Evolutionary conservation across 805 yeast species (phyloP).

Genomic region (Kregervanrija pseudodelftensis): DNA sequence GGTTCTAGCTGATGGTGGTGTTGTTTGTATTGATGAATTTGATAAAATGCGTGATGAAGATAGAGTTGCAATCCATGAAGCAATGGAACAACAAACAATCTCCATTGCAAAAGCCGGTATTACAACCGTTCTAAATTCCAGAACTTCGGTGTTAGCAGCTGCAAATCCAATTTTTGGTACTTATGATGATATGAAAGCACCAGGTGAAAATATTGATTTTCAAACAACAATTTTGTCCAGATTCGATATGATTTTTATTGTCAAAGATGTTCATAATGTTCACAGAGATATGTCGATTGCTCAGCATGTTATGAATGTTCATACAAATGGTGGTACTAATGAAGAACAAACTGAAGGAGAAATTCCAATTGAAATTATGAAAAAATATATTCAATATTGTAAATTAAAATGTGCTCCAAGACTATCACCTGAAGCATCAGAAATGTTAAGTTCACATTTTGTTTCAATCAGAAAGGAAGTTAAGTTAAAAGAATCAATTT

Average conservation of each 20-base stretch:
- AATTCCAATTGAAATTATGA: conserved; percentile 85
- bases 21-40: conserved; percentile 97
- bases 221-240: conserved; percentile 95
- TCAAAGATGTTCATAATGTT: conserved; percentile 90
- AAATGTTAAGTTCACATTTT: conserved; percentile 83
- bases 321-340: conserved; percentile 60
- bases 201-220: conserved; percentile 97
- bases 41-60: conserved; percentile 99
- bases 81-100: conserved; percentile 99
- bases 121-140: conserved; percentile 89
- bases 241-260: conserved; percentile 97
- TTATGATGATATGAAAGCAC: conserved; percentile 91
- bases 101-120: conserved; percentile 99
- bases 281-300: conserved; percentile 85
- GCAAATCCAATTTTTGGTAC: conserved; percentile 97
- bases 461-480: conserved; percentile 83
- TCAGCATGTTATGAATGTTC: conserved; percentile 89
- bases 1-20: conserved; percentile 99
- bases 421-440: conserved; percentile 81
- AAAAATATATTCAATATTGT: conserved; percentile 85
- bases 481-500: conserved; percentile 69
- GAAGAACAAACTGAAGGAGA: conserved; percentile 63
- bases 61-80: conserved; percentile 98
- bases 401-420: conserved; percentile 90
- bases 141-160: conserved; percentile 95